Conservation (phyloP, 2,329 filamentous ascomycete genomes). For the Pyricularia grisea region DNA sequence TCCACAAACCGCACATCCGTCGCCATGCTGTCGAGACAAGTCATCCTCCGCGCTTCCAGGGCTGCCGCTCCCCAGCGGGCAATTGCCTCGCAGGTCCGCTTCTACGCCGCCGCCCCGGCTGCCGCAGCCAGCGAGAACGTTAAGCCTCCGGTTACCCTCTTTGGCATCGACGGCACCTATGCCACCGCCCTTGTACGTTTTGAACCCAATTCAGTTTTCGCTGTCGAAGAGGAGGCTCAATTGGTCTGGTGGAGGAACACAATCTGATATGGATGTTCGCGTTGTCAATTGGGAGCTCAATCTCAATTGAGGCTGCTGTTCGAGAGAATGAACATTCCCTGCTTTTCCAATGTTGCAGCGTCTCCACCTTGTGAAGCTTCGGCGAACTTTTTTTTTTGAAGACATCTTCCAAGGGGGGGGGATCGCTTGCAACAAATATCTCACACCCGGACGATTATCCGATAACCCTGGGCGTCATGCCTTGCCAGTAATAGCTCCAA, state of each 20-base stretch:
- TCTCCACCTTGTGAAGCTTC: background rate
- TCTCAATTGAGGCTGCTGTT: background rate
- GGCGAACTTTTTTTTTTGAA: background rate
- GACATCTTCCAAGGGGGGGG: background rate
- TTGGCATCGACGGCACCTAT: conserved; percentile 96
- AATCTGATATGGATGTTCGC: background rate
- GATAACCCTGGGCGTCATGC: background rate
- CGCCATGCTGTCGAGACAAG: conserved; percentile 53
- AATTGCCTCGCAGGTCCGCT: conserved; percentile 58
- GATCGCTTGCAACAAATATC: background rate
- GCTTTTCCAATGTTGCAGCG: background rate
- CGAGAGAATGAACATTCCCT: background rate
- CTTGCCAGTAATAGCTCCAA: background rate
- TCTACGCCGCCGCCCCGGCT: conserved; percentile 65
- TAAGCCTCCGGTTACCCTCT: conserved; percentile 84
- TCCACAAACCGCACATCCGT: conserved; percentile 7
- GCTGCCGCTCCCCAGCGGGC: conserved; percentile 48
- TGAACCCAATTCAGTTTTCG: background rate
- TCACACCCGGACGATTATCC: background rate
- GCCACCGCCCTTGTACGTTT: conserved; percentile 88
- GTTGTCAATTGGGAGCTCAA: background rate
- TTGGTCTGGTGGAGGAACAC: background rate
- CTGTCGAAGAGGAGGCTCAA: background rate
- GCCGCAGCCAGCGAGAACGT: conserved; percentile 49
- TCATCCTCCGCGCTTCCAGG: conserved; percentile 44